These are phyloP conservation scores for Aureobasidium musti DNA, from an alignment of 2,329 filamentous ascomycete species.

Conservation along the genomic window DNA sequence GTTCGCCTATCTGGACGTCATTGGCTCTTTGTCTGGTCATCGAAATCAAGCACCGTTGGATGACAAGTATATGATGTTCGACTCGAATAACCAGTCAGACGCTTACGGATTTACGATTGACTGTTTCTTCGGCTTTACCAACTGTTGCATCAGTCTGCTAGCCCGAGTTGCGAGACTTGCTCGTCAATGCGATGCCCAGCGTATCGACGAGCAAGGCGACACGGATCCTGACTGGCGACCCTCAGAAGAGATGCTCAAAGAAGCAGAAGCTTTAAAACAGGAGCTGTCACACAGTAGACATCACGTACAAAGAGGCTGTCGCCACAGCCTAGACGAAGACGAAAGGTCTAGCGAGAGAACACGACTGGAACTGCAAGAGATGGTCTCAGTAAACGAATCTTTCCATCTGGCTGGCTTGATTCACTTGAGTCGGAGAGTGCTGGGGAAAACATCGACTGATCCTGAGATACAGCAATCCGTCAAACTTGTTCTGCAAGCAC, in stretches of 20 bases:
- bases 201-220: constrained; percentile 58
- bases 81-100: constrained; percentile 56
- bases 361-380: constrained; percentile 53
- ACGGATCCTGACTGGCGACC: constrained; percentile 62
- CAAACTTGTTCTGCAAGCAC: constrained; percentile 61
- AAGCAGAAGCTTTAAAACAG: constrained; percentile 61
- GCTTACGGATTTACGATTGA: constrained; percentile 71
- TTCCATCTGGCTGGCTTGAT: constrained; percentile 79
- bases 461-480: constrained; percentile 65
- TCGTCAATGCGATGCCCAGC: constrained; percentile 65
- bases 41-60: constrained; percentile 48
- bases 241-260: constrained; percentile 53
- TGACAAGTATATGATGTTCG: constrained; percentile 44
- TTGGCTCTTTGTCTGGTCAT: constrained; percentile 68
- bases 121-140: constrained; percentile 78
- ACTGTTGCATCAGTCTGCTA: constrained; percentile 68
- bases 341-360: constrained; percentile 44
- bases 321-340: constrained; percentile 41
- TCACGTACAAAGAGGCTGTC: constrained; percentile 48
- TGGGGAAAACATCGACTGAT: constrained; percentile 62
- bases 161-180: constrained; percentile 72
- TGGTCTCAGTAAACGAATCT: constrained; percentile 71
- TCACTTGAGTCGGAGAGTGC: constrained; percentile 72
- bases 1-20: constrained; percentile 81
- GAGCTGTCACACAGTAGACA: constrained; percentile 61